Conservation (phyloP, 1,139 yeast genomes). For the Geotrichum europaeum region DNA sequence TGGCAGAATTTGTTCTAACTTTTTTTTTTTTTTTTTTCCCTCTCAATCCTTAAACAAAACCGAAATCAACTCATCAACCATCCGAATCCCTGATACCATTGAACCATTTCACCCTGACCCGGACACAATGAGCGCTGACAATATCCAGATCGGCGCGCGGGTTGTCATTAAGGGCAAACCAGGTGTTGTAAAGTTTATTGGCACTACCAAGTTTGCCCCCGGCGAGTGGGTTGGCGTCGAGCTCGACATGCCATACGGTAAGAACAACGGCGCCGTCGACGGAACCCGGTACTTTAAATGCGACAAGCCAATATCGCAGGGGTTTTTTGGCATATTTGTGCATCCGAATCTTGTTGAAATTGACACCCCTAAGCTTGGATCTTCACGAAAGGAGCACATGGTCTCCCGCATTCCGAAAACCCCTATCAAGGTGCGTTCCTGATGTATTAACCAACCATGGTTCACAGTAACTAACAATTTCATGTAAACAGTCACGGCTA, state of each 20-base stretch:
- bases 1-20: background rate
- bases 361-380: background rate
- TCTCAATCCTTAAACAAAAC: background rate
- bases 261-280: slow-evolving; percentile 63
- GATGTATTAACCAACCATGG: background rate
- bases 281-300: slow-evolving; percentile 57
- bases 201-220: slow-evolving; percentile 46
- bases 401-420: background rate
- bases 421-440: background rate
- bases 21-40: background rate
- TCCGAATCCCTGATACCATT: background rate
- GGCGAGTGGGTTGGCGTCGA: slow-evolving; percentile 72
- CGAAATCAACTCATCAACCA: background rate
- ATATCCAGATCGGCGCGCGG: slow-evolving; percentile 21
- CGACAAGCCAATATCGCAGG: slow-evolving; percentile 17
- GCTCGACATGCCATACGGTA: slow-evolving; percentile 51
- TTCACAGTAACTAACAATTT: background rate
- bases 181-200: slow-evolving; percentile 36
- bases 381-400: background rate
- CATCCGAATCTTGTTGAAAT: slow-evolving; percentile 20
- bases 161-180: slow-evolving; percentile 24
- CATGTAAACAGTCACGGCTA: background rate
- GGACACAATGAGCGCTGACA: background rate
- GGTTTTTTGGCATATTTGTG: slow-evolving; percentile 46
- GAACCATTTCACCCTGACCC: background rate